Conservation (phyloP, 495 filamentous ascomycete genomes). For the Penicillium silybi region DNA sequence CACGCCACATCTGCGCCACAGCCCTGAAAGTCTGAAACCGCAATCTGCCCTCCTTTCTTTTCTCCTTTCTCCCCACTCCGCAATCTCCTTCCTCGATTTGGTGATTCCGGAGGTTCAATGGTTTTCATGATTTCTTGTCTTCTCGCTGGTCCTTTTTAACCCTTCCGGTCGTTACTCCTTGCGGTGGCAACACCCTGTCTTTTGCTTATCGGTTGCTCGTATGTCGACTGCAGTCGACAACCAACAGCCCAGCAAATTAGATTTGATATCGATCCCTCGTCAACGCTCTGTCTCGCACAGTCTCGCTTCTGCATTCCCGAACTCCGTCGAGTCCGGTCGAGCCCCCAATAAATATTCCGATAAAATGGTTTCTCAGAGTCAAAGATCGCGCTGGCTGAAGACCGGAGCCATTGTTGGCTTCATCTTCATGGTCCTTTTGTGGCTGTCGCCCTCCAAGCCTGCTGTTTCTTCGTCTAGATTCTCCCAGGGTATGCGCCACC, state of each 20-base stretch:
- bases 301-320: constrained; percentile 14
- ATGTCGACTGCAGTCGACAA: constrained; percentile 48
- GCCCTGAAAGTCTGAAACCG: constrained; percentile 22
- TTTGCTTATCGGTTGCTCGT: constrained; percentile 33
- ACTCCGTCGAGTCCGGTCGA: constrained; percentile 9
- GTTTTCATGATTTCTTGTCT: constrained; percentile 27
- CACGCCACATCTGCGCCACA: constrained; percentile 30
- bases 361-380: constrained; percentile 62
- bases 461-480: constrained; percentile 32
- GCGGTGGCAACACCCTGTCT: constrained; percentile 13
- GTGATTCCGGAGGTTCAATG: constrained; percentile 32
- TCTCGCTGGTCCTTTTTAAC: constrained; percentile 5
- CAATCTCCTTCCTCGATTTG: constrained; percentile 21
- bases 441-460: constrained; percentile 57
- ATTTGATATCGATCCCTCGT: constrained; percentile 21
- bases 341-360: constrained; percentile 17
- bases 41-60: constrained; percentile 20
- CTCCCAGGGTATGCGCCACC: constrained; percentile 35
- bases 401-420: constrained; percentile 72
- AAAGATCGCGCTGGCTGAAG: constrained; percentile 77
- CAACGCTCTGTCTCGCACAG: constrained; percentile 35
- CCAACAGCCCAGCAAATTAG: constrained; percentile 21
- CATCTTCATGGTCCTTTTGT: constrained; percentile 71
- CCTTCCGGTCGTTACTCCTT: constrained; percentile 24
- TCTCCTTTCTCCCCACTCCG: constrained; percentile 9